Evolutionary conservation across 2,329 filamentous ascomycete genomes (phyloP).

Genomic region (Aspergillus luchuensis): DNA sequence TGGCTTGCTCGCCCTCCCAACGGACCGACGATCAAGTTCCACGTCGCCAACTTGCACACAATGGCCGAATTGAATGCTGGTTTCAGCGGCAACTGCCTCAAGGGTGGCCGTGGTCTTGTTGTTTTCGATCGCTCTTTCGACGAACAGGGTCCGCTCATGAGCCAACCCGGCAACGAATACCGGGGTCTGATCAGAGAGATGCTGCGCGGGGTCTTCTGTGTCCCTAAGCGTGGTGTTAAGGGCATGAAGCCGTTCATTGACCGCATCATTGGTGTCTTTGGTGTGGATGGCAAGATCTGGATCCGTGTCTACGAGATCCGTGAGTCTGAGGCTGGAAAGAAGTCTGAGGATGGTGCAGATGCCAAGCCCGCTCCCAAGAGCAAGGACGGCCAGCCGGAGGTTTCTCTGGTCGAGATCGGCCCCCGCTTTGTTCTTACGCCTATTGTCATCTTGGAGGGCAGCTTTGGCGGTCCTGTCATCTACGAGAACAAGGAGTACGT

Average conservation of each 20-base stretch:
- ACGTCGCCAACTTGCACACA: conserved; percentile 70
- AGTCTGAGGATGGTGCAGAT: conserved; percentile 48
- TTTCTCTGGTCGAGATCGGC: conserved; percentile 88
- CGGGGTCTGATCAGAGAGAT: conserved; percentile 72
- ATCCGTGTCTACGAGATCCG: conserved; percentile 91
- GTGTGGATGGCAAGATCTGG: conserved; percentile 94
- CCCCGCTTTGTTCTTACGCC: conserved; percentile 91
- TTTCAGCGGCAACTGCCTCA: conserved; percentile 94
- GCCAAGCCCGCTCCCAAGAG: conserved; percentile 44
- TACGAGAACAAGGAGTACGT: conserved; percentile 99
- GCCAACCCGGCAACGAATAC: conserved; percentile 55
- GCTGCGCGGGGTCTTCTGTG: conserved; percentile 86
- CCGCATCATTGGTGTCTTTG: conserved; percentile 88
- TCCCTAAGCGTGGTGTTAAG: conserved; percentile 76
- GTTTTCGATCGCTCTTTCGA: conserved; percentile 91
- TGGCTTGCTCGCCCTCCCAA: conserved; percentile 93
- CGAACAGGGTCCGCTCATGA: conserved; percentile 70
- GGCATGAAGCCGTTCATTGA: conserved; percentile 96
- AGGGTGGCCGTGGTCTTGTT: conserved; percentile 85
- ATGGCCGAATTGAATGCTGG: conserved; percentile 84
- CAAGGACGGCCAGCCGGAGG: conserved; percentile 66
- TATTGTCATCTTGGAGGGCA: conserved; percentile 91
- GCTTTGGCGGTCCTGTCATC: conserved; percentile 93
- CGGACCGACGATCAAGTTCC: conserved; percentile 67
- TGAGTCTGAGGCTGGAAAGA: conserved; percentile 69